Base-by-base conservation (phyloP, 2,329 filamentous ascomycete species). In the Teratosphaeria zuluensis region DNA sequence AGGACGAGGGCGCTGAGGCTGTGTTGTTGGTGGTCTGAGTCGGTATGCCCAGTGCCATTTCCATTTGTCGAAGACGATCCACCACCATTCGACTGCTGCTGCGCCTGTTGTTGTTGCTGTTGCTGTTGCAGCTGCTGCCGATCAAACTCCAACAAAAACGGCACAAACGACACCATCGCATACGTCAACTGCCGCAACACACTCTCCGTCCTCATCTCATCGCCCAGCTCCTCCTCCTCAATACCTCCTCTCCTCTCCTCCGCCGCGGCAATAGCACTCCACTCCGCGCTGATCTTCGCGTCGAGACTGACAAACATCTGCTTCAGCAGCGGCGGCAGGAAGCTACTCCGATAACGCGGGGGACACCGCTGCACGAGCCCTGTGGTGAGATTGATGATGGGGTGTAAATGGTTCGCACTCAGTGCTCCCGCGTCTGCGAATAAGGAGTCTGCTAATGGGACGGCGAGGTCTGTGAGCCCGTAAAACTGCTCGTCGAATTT, bases 141-240 rank as follows among this genome's bases (percentile, higher is more conserved):
- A 80, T 78, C 76, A 59, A 79, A 78, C 14, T 91, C 92, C 24
- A 99, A 79, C 66, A 97, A 85, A 65, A 90, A 89, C 7, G 90
- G 90, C 62, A 96, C 88, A 81, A 97, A 90, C 66, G 94, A 86
- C 32, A 96, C 90, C 1, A 92, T 90, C 3, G 90, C 90, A 73
- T 95, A 94, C 0, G 92, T 96, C 55, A 97, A 81, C 71, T 96
- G 91, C 21, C 94, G 85, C 53, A 99, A 77, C 32, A 99, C 95
- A 69, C 92, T 97, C 73, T 99, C 94, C 6, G 90, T 87, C 74
- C 96, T 96, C 94, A 99, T 99, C 76, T 99, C 94, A 65, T 96
- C 91, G 1, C 89, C 89, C 56, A 99, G 77, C 57, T 78, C 75
- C 58, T 92, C 53, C 8, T 59, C 90, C 21, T 86, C 24, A 28